Evolutionary conservation across 441 rosid species (phyloP), one percentile per base, ranked within the genome.

Genomic region (Rhodomyrtus psidioides): DNA sequence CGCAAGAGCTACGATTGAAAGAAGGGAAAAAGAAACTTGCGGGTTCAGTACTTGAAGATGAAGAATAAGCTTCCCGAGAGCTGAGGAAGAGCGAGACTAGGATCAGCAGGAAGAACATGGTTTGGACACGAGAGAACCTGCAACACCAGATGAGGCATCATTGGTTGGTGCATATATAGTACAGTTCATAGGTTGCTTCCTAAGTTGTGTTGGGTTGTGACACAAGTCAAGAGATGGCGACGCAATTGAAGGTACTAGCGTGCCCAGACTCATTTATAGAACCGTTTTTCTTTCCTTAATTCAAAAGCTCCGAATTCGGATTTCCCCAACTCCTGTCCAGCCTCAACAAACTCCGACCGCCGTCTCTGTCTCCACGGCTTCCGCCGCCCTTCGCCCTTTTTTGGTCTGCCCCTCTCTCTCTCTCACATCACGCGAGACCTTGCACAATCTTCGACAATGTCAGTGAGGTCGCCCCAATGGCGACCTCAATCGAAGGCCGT

Each of bases 21-120:
- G 89, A 70, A n/a, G 89, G 76, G 89, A 85, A 88, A 21, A 86
- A 53, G 76, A 92, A 74, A 60, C 55, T 60, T n/a, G 51, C 21
- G 15, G 86, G 58, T 15, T 87, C 83, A 34, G 30, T 13, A 42
- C 60, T 4, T 34, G 86, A 82, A 49, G 82, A 55, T 60, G 88
- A 62, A n/a, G 55, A 59, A 42, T 58, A 23, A 30, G 55, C 81
- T 15, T 84, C 39, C 3, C 5, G 24, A 46, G 55, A 70, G 21
- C 79, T 26, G 16, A 70, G 79, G 9, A 39, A 70, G 49, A 70
- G n/a, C 3, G 79, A 70, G n/a, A 39, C 79, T 39, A 70, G n/a
- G 79, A 70, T 70, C 16, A 21, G 16, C 39, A 70, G 51, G 16
- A 70, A 39, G 9, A 6, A 39, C 79, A 70, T 70, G 79, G 0